These are phyloP conservation scores for Epichloe sp. DNA, from an alignment of 2,329 filamentous ascomycete genomes.

Conservation along the genomic window DNA sequence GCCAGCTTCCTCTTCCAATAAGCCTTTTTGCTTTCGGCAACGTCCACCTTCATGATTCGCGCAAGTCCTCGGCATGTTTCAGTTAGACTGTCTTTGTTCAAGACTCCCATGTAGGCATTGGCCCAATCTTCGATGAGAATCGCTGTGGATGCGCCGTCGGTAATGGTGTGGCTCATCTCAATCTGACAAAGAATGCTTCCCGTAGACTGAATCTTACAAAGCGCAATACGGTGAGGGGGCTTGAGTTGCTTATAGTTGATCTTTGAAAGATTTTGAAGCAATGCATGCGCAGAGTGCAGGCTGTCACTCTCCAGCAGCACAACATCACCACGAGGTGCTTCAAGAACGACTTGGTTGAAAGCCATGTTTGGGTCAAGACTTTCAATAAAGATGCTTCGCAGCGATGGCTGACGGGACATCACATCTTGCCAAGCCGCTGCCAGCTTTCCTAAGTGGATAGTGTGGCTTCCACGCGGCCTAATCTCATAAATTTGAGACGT, in stretches of 20 bases:
- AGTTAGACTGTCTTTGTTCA: neutral
- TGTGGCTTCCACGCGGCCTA: neutral
- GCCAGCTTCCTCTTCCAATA: slow-evolving; percentile 7
- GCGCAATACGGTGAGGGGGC: neutral
- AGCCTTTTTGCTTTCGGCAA: slow-evolving; percentile 1
- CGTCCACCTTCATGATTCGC: neutral
- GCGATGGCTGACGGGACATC: slow-evolving; percentile 4
- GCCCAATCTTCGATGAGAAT: slow-evolving; percentile 6
- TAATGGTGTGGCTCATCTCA: slow-evolving; percentile 23
- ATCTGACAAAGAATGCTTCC: slow-evolving; percentile 13
- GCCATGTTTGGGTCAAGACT: neutral
- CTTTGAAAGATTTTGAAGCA: neutral
- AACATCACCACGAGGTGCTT: neutral
- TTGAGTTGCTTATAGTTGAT: slow-evolving; percentile 1
- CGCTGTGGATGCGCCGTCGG: slow-evolving; percentile 19
- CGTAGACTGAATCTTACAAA: neutral
- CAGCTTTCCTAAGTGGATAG: slow-evolving; percentile 2
- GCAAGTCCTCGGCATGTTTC: slow-evolving; percentile 4
- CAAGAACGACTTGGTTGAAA: slow-evolving; percentile 5
- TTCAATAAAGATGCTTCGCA: slow-evolving; percentile 7
- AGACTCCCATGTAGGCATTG: neutral
- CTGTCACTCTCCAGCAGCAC: neutral
- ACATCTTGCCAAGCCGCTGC: slow-evolving; percentile 8
- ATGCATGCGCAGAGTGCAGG: neutral
- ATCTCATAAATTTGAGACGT: slow-evolving; percentile 11